Conservation (phyloP, 176 grass and related monocot genomes). For the Luzula sylvatica region DNA sequence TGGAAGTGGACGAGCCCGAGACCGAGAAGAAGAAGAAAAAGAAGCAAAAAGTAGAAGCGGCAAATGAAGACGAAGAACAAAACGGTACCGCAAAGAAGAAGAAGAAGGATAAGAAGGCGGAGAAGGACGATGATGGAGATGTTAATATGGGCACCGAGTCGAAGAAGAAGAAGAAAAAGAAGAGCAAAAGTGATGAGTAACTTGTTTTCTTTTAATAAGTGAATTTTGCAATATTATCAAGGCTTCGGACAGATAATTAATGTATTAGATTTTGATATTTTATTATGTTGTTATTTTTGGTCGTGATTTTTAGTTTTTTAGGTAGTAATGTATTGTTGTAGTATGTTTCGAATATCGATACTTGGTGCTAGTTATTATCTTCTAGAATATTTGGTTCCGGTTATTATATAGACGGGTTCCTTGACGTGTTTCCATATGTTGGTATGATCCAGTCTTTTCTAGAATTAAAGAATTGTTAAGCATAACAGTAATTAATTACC, state of each 20-base stretch:
- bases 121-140: constrained; percentile 27
- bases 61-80: constrained; percentile 32
- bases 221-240: too few relatives aligned
- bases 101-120: constrained; percentile 63
- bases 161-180: constrained; percentile 27
- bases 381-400: not conserved
- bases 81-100: constrained; percentile 45
- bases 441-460: too few relatives aligned
- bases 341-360: too few relatives aligned
- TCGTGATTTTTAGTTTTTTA: not conserved
- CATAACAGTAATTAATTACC: too few relatives aligned
- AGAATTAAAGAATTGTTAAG: too few relatives aligned
- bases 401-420: too few relatives aligned
- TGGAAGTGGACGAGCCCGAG: constrained; percentile 57
- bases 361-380: too few relatives aligned
- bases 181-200: constrained; percentile 18
- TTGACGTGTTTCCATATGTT: too few relatives aligned
- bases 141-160: constrained; percentile 16
- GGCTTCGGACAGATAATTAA: not conserved
- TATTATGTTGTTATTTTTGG: constrained; percentile 10
- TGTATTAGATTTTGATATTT: not conserved
- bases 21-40: constrained; percentile 79
- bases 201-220: constrained; percentile 8
- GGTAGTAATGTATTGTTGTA: constrained; percentile 17
- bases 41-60: constrained; percentile 47